A percentile compares a stretch with the other conserved stretches of the same genome.
Conservation (phyloP, 2,329 filamentous ascomycete genomes). For the Lachnum nothofagi region DNA sequence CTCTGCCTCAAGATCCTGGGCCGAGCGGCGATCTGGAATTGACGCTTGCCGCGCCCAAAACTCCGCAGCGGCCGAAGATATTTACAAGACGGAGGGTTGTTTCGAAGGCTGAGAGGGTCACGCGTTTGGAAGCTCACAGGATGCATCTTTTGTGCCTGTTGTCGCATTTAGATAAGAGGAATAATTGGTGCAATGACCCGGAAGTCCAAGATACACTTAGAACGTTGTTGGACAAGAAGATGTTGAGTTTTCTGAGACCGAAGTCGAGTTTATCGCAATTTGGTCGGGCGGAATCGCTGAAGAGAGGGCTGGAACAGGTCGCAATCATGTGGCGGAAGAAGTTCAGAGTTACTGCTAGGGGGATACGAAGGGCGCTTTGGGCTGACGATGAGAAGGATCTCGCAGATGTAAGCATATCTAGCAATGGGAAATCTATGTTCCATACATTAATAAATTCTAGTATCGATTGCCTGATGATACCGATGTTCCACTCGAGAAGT, state of each 20-base stretch:
- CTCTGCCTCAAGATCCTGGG: constrained; percentile 26
- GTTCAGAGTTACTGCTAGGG: constrained; percentile 67
- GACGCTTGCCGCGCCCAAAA: constrained; percentile 27
- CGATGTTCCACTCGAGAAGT: constrained; percentile 63
- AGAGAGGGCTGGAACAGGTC: constrained; percentile 69
- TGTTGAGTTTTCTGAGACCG: constrained; percentile 63
- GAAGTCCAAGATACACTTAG: constrained; percentile 63
- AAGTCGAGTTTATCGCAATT: constrained; percentile 65
- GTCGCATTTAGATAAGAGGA: constrained; percentile 70
- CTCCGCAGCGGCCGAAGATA: constrained; percentile 12
- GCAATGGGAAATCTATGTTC: background rate
- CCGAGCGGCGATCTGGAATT: constrained; percentile 32
- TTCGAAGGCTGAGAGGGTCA: constrained; percentile 48
- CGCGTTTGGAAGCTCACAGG: constrained; percentile 75
- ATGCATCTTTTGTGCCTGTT: constrained; percentile 78
- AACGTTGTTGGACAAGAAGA: constrained; percentile 60
- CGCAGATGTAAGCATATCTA: constrained; percentile 43
- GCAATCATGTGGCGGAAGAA: constrained; percentile 61
- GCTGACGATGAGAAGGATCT: constrained; percentile 60
- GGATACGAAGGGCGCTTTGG: constrained; percentile 70
- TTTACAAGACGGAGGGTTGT: constrained; percentile 42
- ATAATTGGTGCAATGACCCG: constrained; percentile 81
- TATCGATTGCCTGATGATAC: constrained; percentile 32
- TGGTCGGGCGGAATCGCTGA: constrained; percentile 68
- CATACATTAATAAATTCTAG: constrained; percentile 12